These are phyloP conservation scores for Kluyveromyces wickerhamii DNA, from an alignment of 805 yeast genomes.

Conservation along the genomic window DNA sequence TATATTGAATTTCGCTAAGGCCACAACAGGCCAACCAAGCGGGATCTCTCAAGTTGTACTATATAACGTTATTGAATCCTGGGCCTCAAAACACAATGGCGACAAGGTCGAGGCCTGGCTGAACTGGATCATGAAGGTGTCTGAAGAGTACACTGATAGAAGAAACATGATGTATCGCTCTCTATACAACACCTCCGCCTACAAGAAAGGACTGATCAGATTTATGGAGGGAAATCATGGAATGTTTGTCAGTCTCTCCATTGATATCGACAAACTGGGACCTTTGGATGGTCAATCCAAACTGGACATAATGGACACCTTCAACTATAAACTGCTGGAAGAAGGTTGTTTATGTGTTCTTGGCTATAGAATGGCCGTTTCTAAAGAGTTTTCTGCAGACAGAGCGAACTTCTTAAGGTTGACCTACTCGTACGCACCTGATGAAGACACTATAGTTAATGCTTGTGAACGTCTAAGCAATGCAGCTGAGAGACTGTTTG, in stretches of 20 bases:
- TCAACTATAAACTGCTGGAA: conserved; percentile 33
- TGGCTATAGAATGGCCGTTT: conserved; percentile 44
- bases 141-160: conserved; percentile 55
- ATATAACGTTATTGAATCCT: conserved; percentile 21
- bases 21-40: conserved; percentile 62
- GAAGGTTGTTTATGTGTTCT: conserved; percentile 43
- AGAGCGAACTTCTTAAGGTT: conserved; percentile 42
- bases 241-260: conserved; percentile 56
- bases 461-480: background rate
- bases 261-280: conserved; percentile 28
- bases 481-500: background rate
- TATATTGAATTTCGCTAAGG: conserved; percentile 50
- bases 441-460: conserved; percentile 19
- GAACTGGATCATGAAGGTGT: conserved; percentile 57
- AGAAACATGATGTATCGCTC: conserved; percentile 52
- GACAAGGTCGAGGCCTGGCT: conserved; percentile 49
- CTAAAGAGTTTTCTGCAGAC: conserved; percentile 27
- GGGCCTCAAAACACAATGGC: background rate
- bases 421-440: conserved; percentile 42
- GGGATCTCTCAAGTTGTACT: conserved; percentile 63
- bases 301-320: conserved; percentile 29
- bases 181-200: conserved; percentile 39
- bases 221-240: conserved; percentile 58
- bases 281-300: conserved; percentile 24
- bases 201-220: conserved; percentile 24